These are phyloP conservation scores for Acanthamoeba triangularis DNA, from an alignment of 208 protist genomes.

Conservation along the genomic window DNA sequence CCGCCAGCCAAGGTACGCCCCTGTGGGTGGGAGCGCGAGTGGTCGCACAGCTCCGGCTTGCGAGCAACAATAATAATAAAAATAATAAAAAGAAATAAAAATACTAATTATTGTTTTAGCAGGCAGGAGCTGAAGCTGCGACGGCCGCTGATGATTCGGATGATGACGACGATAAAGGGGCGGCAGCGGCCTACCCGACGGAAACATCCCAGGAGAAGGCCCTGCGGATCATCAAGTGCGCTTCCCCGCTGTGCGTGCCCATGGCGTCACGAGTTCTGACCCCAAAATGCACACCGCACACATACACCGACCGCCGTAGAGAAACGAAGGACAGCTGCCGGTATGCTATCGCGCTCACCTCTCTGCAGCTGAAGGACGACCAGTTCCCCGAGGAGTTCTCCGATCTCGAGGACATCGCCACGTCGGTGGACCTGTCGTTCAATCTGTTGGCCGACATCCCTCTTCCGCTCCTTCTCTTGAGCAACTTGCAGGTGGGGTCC, in stretches of 20 bases:
- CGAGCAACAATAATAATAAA: no score
- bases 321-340: background rate
- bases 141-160: background rate
- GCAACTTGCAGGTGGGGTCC: background rate
- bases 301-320: background rate
- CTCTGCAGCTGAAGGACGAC: background rate
- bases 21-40: no score
- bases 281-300: background rate
- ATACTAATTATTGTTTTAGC: no score
- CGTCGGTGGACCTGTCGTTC: constrained; percentile 18
- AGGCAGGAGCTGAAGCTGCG: background rate
- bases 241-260: background rate
- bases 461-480: constrained; percentile 10
- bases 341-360: background rate
- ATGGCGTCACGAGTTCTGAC: no score
- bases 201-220: background rate
- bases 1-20: no score
- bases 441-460: constrained; percentile 3
- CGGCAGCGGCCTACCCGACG: background rate
- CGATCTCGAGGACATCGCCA: background rate
- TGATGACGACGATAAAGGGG: background rate
- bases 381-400: constrained; percentile 16
- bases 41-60: no score
- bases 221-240: background rate
- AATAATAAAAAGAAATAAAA: no score